Evolutionary conservation across 2,329 filamentous ascomycete species (phyloP), one percentile per base, ranked within the genome.

Genomic region (Monilinia vaccinii-corymbosi): DNA sequence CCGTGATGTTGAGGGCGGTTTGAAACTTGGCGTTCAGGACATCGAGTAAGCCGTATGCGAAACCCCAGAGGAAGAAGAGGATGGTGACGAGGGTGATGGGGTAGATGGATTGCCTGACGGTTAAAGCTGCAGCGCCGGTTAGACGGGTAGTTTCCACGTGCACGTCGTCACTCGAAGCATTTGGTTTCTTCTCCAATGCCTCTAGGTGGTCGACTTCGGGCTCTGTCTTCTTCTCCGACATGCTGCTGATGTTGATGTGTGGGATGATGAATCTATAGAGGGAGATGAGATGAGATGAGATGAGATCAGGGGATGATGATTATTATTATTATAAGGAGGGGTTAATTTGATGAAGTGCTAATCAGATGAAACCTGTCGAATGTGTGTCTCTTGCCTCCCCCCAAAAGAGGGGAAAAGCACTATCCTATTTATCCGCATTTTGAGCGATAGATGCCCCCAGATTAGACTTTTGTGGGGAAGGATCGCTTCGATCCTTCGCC

Each of bases 41-140:
- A 68, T 93, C 90, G 5, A 96, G 77, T 1, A 96, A 79, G 0
- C 91, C 91, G 67, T 96, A 96, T 0, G 91, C 91, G 18, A 59
- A 59, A 2, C 57, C 57, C 57, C 57, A 59, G 31, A 59, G 57
- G n/a, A 59, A 59, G 18, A 59, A 59, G 0, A 59, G 23, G 11
- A 59, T 59, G 1, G 57, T 59, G 49, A 59, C 57, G 11, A 59
- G 57, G 28, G 57, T 59, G 23, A 59, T 59, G 21, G 57, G 57
- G 23, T 59, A 59, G 18, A 59, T 59, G 18, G 57, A 59, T 38
- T 59, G 57, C 18, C 32, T 23, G 42, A 59, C 57, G 11, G 57
- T 59, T 8, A 59, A n/a, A 21, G 40, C 11, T 13, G 57, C 40
- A 5, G 57, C 49, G 18, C 57, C 57, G 2, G 31, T 55, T 16